Percentiles rank a stretch among this genome's conserved stretches.
These are phyloP conservation scores for Fragaria nilgerrensis DNA, from an alignment of 306 rosid genomes.

Conservation along the genomic window DNA sequence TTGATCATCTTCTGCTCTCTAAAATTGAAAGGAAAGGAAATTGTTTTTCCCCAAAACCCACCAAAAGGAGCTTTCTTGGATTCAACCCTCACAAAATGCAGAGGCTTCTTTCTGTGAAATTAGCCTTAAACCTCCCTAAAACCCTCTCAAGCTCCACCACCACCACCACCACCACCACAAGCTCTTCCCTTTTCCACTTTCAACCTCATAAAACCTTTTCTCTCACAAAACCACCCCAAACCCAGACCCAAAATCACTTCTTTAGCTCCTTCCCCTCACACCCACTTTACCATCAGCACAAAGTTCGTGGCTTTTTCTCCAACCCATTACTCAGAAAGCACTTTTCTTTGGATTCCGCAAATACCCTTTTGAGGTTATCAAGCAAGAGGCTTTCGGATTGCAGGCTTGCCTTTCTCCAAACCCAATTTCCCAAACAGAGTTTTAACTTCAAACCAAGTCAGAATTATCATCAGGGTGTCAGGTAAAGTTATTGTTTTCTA, in stretches of 20 bases:
- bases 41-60: no score
- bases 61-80: neutral
- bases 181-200: constrained; percentile 27
- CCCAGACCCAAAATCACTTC: constrained; percentile 32
- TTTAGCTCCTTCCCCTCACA: constrained; percentile 23
- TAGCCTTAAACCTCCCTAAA: constrained; percentile 25
- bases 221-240: constrained; percentile 28
- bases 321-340: constrained; percentile 28
- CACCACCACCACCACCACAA: constrained; percentile 15
- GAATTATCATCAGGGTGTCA: constrained; percentile 20
- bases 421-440: constrained; percentile 30
- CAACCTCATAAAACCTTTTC: constrained; percentile 29
- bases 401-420: constrained; percentile 29
- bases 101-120: constrained; percentile 33
- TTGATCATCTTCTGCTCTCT: no score
- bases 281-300: constrained; percentile 26
- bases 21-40: no score
- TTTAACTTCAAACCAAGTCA: constrained; percentile 29
- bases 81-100: constrained; percentile 44
- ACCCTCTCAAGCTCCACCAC: constrained; percentile 26
- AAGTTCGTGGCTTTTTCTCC: constrained; percentile 37
- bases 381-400: constrained; percentile 14
- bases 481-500: constrained; percentile 43
- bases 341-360: neutral
- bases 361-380: neutral